phyloP scores from a whole-genome alignment of 2,329 filamentous ascomycete genomes.

The Ambrosiella cleistominuta region DNA sequence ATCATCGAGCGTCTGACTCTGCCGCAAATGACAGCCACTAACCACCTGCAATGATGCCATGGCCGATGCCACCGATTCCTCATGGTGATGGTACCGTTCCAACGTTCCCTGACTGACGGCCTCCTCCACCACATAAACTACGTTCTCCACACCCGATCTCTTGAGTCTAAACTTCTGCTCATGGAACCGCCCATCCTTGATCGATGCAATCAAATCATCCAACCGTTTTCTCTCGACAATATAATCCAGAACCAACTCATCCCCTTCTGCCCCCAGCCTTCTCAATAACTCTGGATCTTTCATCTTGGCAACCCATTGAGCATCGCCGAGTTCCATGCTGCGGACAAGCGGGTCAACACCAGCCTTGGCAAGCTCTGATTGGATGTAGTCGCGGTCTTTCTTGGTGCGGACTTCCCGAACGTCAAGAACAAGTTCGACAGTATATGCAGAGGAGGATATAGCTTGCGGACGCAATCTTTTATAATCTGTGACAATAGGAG shows the following conservation, averaged over 20 bases:
- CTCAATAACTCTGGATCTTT: conserved; percentile 39
- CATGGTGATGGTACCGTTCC: conserved; percentile 36
- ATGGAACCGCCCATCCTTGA: conserved; percentile 67
- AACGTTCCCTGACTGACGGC: conserved; percentile 35
- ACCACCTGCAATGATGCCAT: conserved; percentile 64
- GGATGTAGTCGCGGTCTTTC: conserved; percentile 60
- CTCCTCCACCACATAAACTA: conserved; percentile 65
- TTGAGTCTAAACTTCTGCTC: conserved; percentile 70
- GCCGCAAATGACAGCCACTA: conserved; percentile 63
- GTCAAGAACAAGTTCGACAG: conserved; percentile 56
- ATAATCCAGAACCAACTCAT: conserved; percentile 61
- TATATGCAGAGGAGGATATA: conserved; percentile 48
- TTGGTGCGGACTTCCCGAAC: conserved; percentile 56
- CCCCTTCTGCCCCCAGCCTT: conserved; percentile 40
- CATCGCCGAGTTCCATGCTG: conserved; percentile 55
- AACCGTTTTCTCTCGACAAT: conserved; percentile 67
- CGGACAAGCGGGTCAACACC: conserved; percentile 50
- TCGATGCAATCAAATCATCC: conserved; percentile 62
- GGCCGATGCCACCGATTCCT: conserved; percentile 52
- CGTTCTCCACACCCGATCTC: conserved; percentile 55
- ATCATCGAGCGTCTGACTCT: conserved; percentile 58
- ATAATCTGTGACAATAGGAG: neutral
- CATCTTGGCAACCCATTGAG: conserved; percentile 62
- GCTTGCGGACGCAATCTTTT: conserved; percentile 35
- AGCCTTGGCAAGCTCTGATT: conserved; percentile 49